phyloP scores from a whole-genome alignment of 495 filamentous ascomycete species.

The Xylaria acuta region DNA sequence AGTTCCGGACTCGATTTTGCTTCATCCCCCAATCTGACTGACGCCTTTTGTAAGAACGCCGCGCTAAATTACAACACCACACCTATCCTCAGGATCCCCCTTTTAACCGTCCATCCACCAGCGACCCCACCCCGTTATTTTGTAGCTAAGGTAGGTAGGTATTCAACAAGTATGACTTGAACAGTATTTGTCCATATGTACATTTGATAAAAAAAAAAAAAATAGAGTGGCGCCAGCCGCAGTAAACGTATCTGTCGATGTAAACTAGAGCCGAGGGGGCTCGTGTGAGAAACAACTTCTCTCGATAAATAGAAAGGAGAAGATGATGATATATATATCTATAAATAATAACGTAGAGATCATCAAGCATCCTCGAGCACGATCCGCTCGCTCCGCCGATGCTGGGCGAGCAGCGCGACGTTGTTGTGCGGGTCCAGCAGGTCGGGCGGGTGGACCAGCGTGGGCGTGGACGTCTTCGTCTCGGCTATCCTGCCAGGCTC shows the following conservation, averaged over 20 bases:
- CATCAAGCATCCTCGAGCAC: slow-evolving; percentile 47
- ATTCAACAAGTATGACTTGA: neutral
- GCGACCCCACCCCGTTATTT: neutral
- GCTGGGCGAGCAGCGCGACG: slow-evolving; percentile 27
- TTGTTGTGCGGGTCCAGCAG: slow-evolving; percentile 18
- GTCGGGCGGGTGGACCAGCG: slow-evolving; percentile 39
- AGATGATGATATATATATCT: too few species aligned
- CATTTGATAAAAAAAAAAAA: too few species aligned
- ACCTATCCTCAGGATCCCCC: neutral
- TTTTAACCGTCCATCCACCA: neutral
- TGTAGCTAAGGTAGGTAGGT: too few species aligned
- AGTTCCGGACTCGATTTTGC: slow-evolving; percentile 37
- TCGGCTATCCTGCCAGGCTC: slow-evolving; percentile 43
- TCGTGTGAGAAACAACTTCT: neutral
- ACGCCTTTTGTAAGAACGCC: slow-evolving; percentile 24
- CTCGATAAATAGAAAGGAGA: neutral
- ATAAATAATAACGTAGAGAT: too few species aligned
- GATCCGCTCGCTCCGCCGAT: slow-evolving; percentile 57
- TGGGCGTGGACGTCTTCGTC: slow-evolving; percentile 46
- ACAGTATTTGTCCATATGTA: slow-evolving; percentile 3
- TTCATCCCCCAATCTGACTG: neutral
- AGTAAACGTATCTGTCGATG: slow-evolving; percentile 10
- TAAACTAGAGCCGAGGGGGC: neutral
- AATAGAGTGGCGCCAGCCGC: slow-evolving; percentile 1
- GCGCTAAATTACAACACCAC: slow-evolving; percentile 26